Percentiles rank a stretch among this genome's conserved stretches.
Evolutionary conservation across 306 rosid species (phyloP).

Genomic region (Quercus aquifolioides): DNA sequence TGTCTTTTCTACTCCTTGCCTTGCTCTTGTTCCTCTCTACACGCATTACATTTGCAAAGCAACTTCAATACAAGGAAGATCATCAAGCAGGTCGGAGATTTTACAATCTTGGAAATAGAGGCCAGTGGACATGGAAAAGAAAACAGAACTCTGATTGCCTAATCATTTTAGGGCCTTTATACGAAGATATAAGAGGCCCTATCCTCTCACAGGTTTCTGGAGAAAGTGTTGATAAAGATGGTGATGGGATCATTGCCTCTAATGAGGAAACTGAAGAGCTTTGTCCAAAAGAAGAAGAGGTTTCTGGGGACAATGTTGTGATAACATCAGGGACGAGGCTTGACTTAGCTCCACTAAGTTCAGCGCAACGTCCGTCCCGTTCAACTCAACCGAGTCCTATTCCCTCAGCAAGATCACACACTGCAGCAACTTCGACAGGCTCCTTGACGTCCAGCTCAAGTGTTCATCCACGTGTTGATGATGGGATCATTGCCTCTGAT

Average conservation of each 20-base stretch:
- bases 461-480: too few species aligned
- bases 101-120: conserved; percentile 85
- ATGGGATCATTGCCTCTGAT: too few species aligned
- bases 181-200: conserved; percentile 89
- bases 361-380: too few species aligned
- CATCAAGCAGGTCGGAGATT: conserved; percentile 63
- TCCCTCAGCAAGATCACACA: too few species aligned
- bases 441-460: too few species aligned
- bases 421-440: rapidly evolving
- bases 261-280: conserved; percentile 85
- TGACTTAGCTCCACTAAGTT: too few species aligned
- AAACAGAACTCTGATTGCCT: conserved; percentile 39
- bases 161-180: conserved; percentile 66
- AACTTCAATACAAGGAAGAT: conserved; percentile 87
- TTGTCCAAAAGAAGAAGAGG: too few species aligned
- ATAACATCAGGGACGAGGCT: too few species aligned
- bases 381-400: too few species aligned
- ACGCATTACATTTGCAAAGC: conserved; percentile 79
- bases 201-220: conserved; percentile 86
- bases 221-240: conserved; percentile 26
- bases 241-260: conserved; percentile 62
- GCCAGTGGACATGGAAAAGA: conserved; percentile 88
- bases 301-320: too few species aligned
- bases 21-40: conserved; percentile 74
- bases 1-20: conserved; percentile 44